Evolutionary conservation across 2,329 filamentous ascomycete genomes (phyloP).

Genomic region (Cytospora paraplurivora): DNA sequence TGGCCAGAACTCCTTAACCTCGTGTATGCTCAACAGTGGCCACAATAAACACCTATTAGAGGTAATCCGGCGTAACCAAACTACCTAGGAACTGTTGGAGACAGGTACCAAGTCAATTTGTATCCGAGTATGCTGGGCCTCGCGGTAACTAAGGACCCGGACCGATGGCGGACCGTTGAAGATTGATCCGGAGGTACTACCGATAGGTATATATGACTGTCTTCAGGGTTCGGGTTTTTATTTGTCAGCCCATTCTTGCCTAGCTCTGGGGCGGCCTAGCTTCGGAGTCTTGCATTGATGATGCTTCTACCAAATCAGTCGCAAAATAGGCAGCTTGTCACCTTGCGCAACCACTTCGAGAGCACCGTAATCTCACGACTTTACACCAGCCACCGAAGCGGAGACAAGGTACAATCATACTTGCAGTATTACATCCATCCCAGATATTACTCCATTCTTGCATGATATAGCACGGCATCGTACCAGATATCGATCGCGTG

Average conservation of each 20-base stretch:
- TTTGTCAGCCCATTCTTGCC: constrained; percentile 1
- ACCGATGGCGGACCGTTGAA: too few species aligned
- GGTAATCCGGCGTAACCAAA: too few species aligned
- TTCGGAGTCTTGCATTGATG: neutral
- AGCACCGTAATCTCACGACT: neutral
- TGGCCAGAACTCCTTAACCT: too few species aligned
- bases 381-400: neutral
- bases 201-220: neutral
- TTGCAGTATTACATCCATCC: neutral
- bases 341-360: neutral
- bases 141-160: too few species aligned
- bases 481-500: constrained; percentile 16
- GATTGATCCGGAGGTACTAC: too few species aligned
- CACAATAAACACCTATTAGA: too few species aligned
- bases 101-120: too few species aligned
- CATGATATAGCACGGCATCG: constrained; percentile 28
- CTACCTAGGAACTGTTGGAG: too few species aligned
- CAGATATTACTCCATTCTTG: neutral
- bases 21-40: too few species aligned
- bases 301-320: neutral
- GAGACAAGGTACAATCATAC: neutral
- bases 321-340: neutral
- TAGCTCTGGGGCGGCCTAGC: constrained; percentile 1
- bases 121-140: too few species aligned
- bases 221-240: neutral